These are phyloP conservation scores for Trichoderma aggressivum DNA, from an alignment of 2,329 filamentous ascomycete species.

Conservation along the genomic window DNA sequence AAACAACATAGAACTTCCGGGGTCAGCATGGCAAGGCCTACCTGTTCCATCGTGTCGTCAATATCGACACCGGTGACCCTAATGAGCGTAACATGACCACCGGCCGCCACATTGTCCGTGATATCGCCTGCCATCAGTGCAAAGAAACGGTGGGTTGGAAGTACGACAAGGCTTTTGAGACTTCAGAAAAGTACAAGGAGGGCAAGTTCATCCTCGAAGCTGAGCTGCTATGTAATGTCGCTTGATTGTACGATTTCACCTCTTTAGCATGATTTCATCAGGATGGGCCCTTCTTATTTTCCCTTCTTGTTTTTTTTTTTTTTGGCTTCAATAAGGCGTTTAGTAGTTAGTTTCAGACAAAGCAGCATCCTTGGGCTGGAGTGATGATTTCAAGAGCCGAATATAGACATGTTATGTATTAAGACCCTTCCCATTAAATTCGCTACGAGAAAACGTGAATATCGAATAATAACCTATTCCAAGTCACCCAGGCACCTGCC, in stretches of 20 bases:
- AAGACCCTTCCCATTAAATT: background rate
- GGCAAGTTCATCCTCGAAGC: constrained; percentile 96
- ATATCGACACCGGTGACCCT: constrained; percentile 78
- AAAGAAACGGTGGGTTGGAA: constrained; percentile 95
- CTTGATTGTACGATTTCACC: constrained; percentile 33
- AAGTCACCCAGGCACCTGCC: background rate
- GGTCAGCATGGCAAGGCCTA: constrained; percentile 98
- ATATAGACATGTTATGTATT: background rate
- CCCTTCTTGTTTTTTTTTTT: background rate
- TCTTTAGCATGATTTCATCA: background rate
- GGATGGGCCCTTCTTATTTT: background rate
- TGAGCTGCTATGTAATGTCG: constrained; percentile 80
- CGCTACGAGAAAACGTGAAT: background rate
- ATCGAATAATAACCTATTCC: background rate
- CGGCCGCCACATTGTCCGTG: constrained; percentile 87
- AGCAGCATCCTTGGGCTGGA: background rate
- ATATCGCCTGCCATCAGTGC: constrained; percentile 89
- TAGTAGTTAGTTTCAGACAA: background rate
- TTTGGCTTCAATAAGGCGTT: constrained; percentile 3
- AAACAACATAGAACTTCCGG: constrained; percentile 77
- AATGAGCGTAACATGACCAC: constrained; percentile 98
- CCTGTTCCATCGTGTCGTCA: constrained; percentile 92
- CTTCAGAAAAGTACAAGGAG: constrained; percentile 95
- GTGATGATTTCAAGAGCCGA: background rate
- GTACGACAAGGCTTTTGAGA: constrained; percentile 95